Conservation (phyloP, 345 rosid species). For the Arabidopsis suecica region DNA sequence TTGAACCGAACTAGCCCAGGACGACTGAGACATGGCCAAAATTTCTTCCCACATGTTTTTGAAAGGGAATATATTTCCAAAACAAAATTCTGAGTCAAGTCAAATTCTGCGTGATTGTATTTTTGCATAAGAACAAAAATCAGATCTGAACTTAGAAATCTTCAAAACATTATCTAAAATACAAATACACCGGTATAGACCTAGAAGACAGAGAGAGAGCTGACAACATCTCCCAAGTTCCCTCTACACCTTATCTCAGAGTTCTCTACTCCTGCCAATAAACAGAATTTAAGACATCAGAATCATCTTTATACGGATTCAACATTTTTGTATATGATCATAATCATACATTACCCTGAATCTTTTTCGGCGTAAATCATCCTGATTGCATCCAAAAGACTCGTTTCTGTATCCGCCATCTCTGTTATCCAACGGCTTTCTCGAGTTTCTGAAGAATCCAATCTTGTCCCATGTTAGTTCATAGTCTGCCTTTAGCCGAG, state of each 20-base stretch:
- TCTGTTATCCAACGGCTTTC: slow-evolving; percentile 48
- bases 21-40: not conserved
- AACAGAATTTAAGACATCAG: slow-evolving; percentile 14
- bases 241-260: slow-evolving; percentile 22
- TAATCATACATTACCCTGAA: slow-evolving; percentile 62
- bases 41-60: not conserved
- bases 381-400: slow-evolving; percentile 51
- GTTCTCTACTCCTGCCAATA: slow-evolving; percentile 38
- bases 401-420: slow-evolving; percentile 50
- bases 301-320: not conserved
- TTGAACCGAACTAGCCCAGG: not conserved
- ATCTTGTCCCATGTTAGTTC: slow-evolving; percentile 85
- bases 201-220: not conserved
- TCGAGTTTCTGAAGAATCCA: slow-evolving; percentile 65
- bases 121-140: slow-evolving; percentile 8
- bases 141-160: slow-evolving; percentile 17
- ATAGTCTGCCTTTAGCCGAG: slow-evolving; percentile 77
- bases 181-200: slow-evolving; percentile 13
- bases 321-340: slow-evolving; percentile 6
- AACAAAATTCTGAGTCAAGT: not conserved
- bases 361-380: slow-evolving; percentile 72
- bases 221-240: not conserved
- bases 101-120: not conserved
- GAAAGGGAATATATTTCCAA: not conserved
- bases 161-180: slow-evolving; percentile 20